Base-by-base conservation (phyloP, 192 early-diverging fungal genomes). In the Polychytrium aggregatum region DNA sequence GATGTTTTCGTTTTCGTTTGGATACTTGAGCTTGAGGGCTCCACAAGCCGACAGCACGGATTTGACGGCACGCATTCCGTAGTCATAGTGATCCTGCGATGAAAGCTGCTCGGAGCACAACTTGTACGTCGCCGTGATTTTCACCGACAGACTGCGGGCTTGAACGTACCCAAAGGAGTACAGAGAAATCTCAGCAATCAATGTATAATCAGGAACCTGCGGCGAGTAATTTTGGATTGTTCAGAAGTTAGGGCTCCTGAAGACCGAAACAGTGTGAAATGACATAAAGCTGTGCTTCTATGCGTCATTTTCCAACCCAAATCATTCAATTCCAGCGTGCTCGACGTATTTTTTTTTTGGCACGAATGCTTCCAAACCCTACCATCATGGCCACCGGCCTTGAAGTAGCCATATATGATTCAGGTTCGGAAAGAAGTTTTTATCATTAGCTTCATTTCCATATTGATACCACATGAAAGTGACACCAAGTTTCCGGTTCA, bases 51-150 rank as follows among this genome's bases (percentile, higher is more conserved):
- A 68, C 16, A 78, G 59, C 3, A 78, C 76, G 1, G 72, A 76
- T 34, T 78, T 78, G 18, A 78, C 76, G 29, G 76, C 76, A 44
- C 76, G 34, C 76, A 78, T 78, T 11, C 76, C 76, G 44, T 78
- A 78, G 41, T 78, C 76, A 43, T 76, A 78, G 50, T 72, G 70
- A 67, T 76, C 76, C 48, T 78, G 76, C 11, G 76, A 78, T 40
- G 69, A 73, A 13, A 78, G 56, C 52, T 78, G 76, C 53, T 78
- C 76, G 1, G 76, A 78, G 46, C 76, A 78, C 10, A 78, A 50
- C 16, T 73, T 43, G 45, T 78, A 78, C 7, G 76, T 78, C 3
- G 76, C 76, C 0, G 71, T 72, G 37, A 78, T 78, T 48, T 78
- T 78, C 13, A 76, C 69, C 26, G 76, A 62, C 8, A 78, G 42